Base-by-base conservation (phyloP, 2,329 filamentous ascomycete species). In the Phaeosphaeriaceae sp. region DNA sequence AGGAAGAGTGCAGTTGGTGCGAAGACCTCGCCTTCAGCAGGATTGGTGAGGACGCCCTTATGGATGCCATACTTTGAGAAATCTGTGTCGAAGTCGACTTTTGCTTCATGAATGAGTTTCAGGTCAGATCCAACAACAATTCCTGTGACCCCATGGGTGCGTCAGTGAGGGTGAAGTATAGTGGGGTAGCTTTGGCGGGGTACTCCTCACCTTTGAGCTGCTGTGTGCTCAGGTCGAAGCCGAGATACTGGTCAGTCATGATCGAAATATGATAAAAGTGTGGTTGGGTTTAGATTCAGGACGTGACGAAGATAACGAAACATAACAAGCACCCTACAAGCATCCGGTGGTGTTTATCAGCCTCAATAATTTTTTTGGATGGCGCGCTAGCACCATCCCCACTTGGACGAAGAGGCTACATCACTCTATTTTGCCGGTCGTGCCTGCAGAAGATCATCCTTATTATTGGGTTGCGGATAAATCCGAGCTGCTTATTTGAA, bases 141-240 rank as follows among this genome's bases (percentile, higher is more conserved):
- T 60, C 87, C 89, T 93, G 23, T 26, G 63, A 2, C 18, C 21
- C 42, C 50, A 35, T 43, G 42, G 23, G 42, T 48, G n/a, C 42
- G 49, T 69, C 44, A 63, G 56, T 57, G 28, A 30, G 39, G 23
- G 26, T 41, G 18, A 37, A 42, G 28, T 21, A 52, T 63, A 54
- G 68, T 56, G 70, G 66, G 66, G 67, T 66, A 66, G 67, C 59
- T 66, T 11, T 53, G 50, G 51, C 44, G 61, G 54, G 49, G 59
- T 42, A 56, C 42, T 44, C 68, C 58, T 74, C 49, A 86, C 90
- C 92, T 83, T 99, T 97, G 49, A 97, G 83, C 73, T 97, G 93
- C 75, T 97, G 94, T 49, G 94, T 97, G 35, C 92, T 97, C 52
- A 97, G 87, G 77, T 99, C 94, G 73, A 97, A 92, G 52, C 94